Base-by-base conservation (phyloP, 2,329 filamentous ascomycete genomes). In the Zasmidium citrigriseum region DNA sequence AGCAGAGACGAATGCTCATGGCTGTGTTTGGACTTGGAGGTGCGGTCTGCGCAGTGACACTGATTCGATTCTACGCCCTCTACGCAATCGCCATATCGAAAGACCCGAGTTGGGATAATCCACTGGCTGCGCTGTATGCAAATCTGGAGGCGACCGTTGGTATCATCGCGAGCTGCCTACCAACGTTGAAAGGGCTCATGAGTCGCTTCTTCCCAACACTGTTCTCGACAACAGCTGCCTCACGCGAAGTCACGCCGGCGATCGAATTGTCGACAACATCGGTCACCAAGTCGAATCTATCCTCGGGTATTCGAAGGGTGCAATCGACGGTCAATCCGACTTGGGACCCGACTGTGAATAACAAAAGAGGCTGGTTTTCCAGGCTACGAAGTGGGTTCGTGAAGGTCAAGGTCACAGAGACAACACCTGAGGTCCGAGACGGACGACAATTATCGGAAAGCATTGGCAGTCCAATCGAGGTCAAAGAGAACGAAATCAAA, bases 1-100 rank as follows among this genome's bases (percentile, higher is more conserved):
- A 64, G 25, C 66, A 71, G 38, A 72, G 71, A 52, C 58, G 69
- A 5, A 70, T 64, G 4, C 60, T 75, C 1, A 67, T 72, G 55
- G 57, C 63, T 4, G 68, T 74, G 21, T 74, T 75, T 48, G 67
- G 62, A 2, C 56, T 74, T 4, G 73, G 72, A 22, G 62, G 67
- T 44, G 55, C 67, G 46, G 66, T 68, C 49, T 71, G 69, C 59
- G 52, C 70, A 44, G 63, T 68, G 14, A 70, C 69, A 18, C 64
- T 70, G 41, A 58, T 71, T 2, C 67, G 69, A 12, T 59, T 71
- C 27, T 64, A 65, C 46, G 56, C 64, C 14, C 50, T 71, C 4
- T 66, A 68, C 52, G 63, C 62, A 24, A 60, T 70, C 45, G 56
- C 65, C n/a, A 46, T 60, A 5, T 63, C 62, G 1, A 63, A 59